These are phyloP conservation scores for Colletotrichum scovillei DNA, from an alignment of 2,329 filamentous ascomycete genomes.

Conservation along the genomic window DNA sequence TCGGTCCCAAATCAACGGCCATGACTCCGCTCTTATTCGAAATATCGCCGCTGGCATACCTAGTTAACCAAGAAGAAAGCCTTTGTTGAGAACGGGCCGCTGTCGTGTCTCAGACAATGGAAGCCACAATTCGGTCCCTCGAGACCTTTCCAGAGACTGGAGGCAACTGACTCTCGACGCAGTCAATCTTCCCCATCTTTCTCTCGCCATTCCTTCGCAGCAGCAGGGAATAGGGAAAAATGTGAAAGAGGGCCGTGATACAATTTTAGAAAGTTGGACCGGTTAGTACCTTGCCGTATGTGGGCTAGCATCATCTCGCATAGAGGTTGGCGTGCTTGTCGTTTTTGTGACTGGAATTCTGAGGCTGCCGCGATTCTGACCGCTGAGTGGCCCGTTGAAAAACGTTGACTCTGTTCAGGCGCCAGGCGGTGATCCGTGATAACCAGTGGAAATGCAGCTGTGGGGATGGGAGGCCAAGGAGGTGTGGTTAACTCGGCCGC, in stretches of 20 bases:
- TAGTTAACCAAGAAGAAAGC: conserved; percentile 14
- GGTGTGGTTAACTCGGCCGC: conserved; percentile 19
- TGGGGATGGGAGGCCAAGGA: conserved; percentile 22
- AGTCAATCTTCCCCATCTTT: conserved; percentile 1
- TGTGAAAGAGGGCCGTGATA: conserved; percentile 15
- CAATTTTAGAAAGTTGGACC: conserved; percentile 20
- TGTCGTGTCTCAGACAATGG: conserved; percentile 12
- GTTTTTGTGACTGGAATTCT: conserved; percentile 27
- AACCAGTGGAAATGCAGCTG: conserved; percentile 16
- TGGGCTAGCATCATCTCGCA: conserved; percentile 20
- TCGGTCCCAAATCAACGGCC: not conserved
- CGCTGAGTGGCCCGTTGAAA: conserved; percentile 19
- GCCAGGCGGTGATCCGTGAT: conserved; percentile 32
- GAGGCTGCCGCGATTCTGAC: conserved; percentile 21
- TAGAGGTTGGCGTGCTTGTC: conserved; percentile 14
- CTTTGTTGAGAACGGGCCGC: conserved; percentile 14
- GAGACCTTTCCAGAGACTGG: not conserved
- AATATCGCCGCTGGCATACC: conserved; percentile 11
- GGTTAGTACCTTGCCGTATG: conserved; percentile 18
- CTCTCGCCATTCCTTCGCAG: conserved; percentile 16
- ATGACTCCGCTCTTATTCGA: not conserved
- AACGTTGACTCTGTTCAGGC: conserved; percentile 14
- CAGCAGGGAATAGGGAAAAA: conserved; percentile 2
- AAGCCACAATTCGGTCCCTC: not conserved
- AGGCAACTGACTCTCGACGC: not conserved